These are phyloP conservation scores for Phytophthora vignae DNA, from an alignment of 352 stramenopile species.

Conservation along the genomic window DNA sequence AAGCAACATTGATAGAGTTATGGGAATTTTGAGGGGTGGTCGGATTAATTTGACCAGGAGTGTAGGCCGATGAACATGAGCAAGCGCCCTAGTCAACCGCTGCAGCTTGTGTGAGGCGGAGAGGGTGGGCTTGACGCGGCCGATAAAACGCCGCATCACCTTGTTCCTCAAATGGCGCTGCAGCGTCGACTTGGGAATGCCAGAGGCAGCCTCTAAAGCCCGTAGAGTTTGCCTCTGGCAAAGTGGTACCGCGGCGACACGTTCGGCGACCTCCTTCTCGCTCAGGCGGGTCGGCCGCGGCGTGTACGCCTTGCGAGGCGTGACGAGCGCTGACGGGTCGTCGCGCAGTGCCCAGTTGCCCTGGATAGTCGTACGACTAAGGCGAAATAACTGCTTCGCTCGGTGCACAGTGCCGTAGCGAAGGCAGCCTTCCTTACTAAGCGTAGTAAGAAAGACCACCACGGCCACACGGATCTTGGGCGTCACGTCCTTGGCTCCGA, in stretches of 20 bases:
- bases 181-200: background rate
- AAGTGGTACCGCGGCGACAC: slow-evolving; percentile 6
- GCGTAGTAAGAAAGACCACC: slow-evolving; percentile 11
- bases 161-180: background rate
- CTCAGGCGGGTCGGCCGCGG: no score
- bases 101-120: slow-evolving; percentile 4
- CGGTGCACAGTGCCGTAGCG: background rate
- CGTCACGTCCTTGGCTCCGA: slow-evolving; percentile 7
- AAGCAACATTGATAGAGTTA: no score
- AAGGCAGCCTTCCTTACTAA: slow-evolving; percentile 7
- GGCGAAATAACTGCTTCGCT: background rate
- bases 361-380: background rate
- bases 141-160: background rate
- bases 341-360: background rate
- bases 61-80: slow-evolving; percentile 7
- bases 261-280: background rate
- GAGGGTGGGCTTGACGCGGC: background rate
- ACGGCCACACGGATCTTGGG: slow-evolving; percentile 2
- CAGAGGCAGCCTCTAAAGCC: background rate
- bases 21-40: no score
- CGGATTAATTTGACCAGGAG: no score
- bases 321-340: background rate
- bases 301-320: background rate
- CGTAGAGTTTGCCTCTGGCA: slow-evolving; percentile 2
- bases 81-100: slow-evolving; percentile 4